These are phyloP conservation scores for Hymenoscyphus infarciens DNA, from an alignment of 2,329 filamentous ascomycete species.

Conservation along the genomic window DNA sequence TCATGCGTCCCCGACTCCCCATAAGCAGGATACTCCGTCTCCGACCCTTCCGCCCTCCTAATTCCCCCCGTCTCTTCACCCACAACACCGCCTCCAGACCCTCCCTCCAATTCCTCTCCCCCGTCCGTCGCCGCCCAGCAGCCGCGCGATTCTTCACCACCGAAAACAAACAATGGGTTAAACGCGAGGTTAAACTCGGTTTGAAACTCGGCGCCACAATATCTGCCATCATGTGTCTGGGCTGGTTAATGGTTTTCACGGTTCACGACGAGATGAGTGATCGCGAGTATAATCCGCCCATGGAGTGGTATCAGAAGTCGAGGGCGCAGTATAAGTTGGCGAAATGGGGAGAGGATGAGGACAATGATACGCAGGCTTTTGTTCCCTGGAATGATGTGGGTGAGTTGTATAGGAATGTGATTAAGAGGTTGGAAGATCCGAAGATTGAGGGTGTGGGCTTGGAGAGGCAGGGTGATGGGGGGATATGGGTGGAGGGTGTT, in stretches of 20 bases:
- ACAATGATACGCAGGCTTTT: slow-evolving; percentile 14
- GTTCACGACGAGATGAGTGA: slow-evolving; percentile 73
- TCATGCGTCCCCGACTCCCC: slow-evolving; percentile 35
- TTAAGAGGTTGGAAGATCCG: slow-evolving; percentile 67
- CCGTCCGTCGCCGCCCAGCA: slow-evolving; percentile 37
- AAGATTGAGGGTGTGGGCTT: slow-evolving; percentile 65
- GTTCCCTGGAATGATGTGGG: slow-evolving; percentile 66
- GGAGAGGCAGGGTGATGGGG: slow-evolving; percentile 48
- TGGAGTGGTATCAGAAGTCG: slow-evolving; percentile 73
- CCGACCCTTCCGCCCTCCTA: slow-evolving; percentile 39
- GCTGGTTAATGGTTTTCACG: slow-evolving; percentile 60
- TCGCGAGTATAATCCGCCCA: slow-evolving; percentile 72
- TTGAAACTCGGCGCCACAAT: slow-evolving; percentile 64
- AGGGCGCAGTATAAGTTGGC: slow-evolving; percentile 52
- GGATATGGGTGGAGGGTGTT: slow-evolving; percentile 50
- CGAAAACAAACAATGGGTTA: slow-evolving; percentile 66
- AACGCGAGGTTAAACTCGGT: slow-evolving; percentile 65
- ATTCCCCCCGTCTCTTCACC: slow-evolving; percentile 50
- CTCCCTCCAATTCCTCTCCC: slow-evolving; percentile 61
- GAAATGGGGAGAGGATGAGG: slow-evolving; percentile 20
- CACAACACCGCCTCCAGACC: slow-evolving; percentile 53
- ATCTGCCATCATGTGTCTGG: slow-evolving; percentile 60
- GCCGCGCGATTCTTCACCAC: slow-evolving; percentile 75
- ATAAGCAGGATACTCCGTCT: slow-evolving; percentile 40
- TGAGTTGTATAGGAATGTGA: slow-evolving; percentile 53